A percentile compares a stretch with the other conserved stretches of the same genome.
Conservation (phyloP, 75 land plant genomes). For the Chamaecyparis obtusa region DNA sequence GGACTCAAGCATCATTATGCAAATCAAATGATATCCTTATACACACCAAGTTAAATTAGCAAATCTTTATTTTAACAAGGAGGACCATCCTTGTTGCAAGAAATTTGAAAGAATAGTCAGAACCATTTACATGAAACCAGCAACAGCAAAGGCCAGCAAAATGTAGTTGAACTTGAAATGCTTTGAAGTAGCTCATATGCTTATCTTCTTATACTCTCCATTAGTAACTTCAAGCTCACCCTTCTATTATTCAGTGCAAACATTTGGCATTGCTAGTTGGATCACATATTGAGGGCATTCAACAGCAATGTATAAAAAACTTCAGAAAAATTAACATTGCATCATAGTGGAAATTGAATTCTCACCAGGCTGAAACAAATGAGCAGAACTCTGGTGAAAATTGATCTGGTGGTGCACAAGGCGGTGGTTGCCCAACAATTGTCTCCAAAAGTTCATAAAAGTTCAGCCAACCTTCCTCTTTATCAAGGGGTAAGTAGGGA, state of each 20-base stretch:
- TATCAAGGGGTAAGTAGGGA: conserved; percentile 70
- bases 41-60: neutral
- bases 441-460: conserved; percentile 83
- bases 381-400: conserved; percentile 96
- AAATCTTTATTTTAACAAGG: neutral
- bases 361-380: conserved; percentile 86
- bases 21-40: neutral
- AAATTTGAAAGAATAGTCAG: neutral
- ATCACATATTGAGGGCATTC: neutral
- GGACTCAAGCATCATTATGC: neutral
- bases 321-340: neutral
- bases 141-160: neutral
- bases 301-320: neutral
- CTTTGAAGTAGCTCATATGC: neutral
- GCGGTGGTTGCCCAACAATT: conserved; percentile 74
- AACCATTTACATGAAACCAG: neutral
- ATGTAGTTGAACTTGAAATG: neutral
- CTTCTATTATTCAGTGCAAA: neutral
- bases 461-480: conserved; percentile 46
- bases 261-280: neutral
- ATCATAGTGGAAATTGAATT: neutral
- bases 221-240: neutral
- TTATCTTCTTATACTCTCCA: neutral
- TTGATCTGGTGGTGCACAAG: conserved; percentile 66
- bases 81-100: neutral